Evolutionary conservation across 2,329 filamentous ascomycete species (phyloP).

Genomic region (Fusarium sp.): DNA sequence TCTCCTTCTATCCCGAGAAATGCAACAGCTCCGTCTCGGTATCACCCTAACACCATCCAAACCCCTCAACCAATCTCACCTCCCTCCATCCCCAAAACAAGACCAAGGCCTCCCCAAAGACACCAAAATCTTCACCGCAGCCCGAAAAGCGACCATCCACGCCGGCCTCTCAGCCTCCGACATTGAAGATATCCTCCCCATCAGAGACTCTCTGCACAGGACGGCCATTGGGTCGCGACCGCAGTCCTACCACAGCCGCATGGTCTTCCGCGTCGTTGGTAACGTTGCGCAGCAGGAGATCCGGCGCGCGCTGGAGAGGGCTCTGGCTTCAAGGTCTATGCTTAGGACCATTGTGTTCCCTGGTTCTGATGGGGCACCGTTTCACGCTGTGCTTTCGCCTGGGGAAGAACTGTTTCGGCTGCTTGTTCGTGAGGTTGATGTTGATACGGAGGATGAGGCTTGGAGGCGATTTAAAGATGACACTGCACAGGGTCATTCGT

Average conservation of each 20-base stretch:
- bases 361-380: conserved; percentile 26
- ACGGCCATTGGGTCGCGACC: conserved; percentile 49
- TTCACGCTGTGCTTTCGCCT: conserved; percentile 46
- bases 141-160: conserved; percentile 17
- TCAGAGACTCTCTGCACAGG: conserved; percentile 47
- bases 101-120: not conserved
- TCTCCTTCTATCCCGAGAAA: conserved; percentile 41
- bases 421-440: conserved; percentile 43
- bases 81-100: not conserved
- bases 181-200: conserved; percentile 48
- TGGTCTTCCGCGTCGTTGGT: conserved; percentile 48
- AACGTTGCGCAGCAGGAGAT: conserved; percentile 34
- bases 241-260: conserved; percentile 51
- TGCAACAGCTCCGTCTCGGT: conserved; percentile 29
- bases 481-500: conserved; percentile 25
- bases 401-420: conserved; percentile 39
- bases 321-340: conserved; percentile 45
- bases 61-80: not conserved
- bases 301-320: conserved; percentile 44
- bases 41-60: conserved; percentile 8
- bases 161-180: conserved; percentile 36
- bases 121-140: conserved; percentile 13
- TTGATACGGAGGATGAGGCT: conserved; percentile 40
- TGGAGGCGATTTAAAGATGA: conserved; percentile 36
- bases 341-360: conserved; percentile 47